Evolutionary conservation across 176 grass and related monocot species (phyloP), one percentile per base, ranked within the genome.

Genomic region (Eremochloa ophiuroides): DNA sequence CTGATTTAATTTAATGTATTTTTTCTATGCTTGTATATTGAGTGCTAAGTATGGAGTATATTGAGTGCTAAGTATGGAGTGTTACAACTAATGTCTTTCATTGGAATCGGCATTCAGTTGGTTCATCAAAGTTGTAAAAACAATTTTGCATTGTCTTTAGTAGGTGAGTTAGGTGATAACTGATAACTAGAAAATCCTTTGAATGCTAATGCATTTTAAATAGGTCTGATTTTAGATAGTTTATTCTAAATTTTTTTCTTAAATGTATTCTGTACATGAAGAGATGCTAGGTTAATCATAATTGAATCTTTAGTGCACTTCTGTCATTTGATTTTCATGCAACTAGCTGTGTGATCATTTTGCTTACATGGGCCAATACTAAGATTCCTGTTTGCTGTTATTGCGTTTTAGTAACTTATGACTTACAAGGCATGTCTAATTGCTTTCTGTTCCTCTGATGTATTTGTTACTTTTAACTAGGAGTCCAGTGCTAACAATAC

Each of bases 171-270:
- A 7, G 0, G 10, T 27, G 22, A 14, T n/a, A 69, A 17, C 25
- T 27, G 28, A 10, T n/a, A 62, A 17, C 59, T 18, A 74, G 11
- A 71, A 76, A 85, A 23, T n/a, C 14, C 12, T 81, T 76, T 70
- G 42, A 29, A 44, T 76, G 48, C 62, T 85, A 34, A 51, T 22
- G 28, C 34, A 74, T 84, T 48, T 69, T 48, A 23, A 30, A 59
- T 18, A 10, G 2, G 25, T 13, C 8, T 22, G 31, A 20, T 74
- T 39, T 11, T 74, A 58, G 35, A 15, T 50, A 65, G 63, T 40
- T 66, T 42, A 42, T 80, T 85, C 4, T 26, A 16, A 56, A 28
- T 63, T 44, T 62, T 5, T 62, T 10, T 51, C 74, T 74, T 60
- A 69, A 17, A 4, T 13, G 14, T 31, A 2, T 60, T 46, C 3